phyloP scores from a whole-genome alignment of 2,329 filamentous ascomycete species.

The Stagonosporopsis vannaccii region DNA sequence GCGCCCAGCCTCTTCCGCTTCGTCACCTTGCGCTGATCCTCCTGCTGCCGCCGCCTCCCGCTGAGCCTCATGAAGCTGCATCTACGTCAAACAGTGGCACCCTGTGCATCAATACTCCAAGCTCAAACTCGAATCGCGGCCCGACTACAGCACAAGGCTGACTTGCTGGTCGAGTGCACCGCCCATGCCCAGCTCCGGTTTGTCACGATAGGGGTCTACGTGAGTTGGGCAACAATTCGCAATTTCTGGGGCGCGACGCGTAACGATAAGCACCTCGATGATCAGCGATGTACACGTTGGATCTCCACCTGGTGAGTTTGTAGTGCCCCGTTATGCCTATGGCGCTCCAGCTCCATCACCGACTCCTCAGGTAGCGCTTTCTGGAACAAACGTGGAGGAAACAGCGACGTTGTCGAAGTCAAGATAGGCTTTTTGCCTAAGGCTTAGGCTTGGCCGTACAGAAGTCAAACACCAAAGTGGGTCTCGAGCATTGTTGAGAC shows the following conservation, averaged over 20 bases:
- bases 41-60: slow-evolving; percentile 2
- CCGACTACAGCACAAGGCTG: slow-evolving; percentile 10
- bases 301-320: slow-evolving; percentile 1
- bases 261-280: slow-evolving; percentile 7
- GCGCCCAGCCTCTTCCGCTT: slow-evolving; percentile 15
- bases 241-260: slow-evolving; percentile 15
- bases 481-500: slow-evolving; percentile 31
- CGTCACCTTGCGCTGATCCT: slow-evolving; percentile 17
- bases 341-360: background rate
- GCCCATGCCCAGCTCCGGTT: slow-evolving; percentile 3
- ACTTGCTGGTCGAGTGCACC: slow-evolving; percentile 7
- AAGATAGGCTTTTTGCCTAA: slow-evolving; percentile 34
- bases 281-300: slow-evolving; percentile 6
- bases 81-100: slow-evolving; percentile 17
- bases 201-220: slow-evolving; percentile 6
- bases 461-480: slow-evolving; percentile 33
- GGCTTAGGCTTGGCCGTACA: slow-evolving; percentile 29
- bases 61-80: slow-evolving; percentile 15
- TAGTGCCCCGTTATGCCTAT: background rate
- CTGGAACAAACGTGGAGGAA: slow-evolving; percentile 6
- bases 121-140: background rate
- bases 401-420: slow-evolving; percentile 18
- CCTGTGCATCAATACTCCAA: background rate
- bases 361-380: slow-evolving; percentile 2
- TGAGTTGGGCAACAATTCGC: slow-evolving; percentile 10